Evolutionary conservation across 768 basidiomycete genomes (phyloP), one percentile per base, ranked within the genome.

Genomic region (Dacryopinax spathularia): DNA sequence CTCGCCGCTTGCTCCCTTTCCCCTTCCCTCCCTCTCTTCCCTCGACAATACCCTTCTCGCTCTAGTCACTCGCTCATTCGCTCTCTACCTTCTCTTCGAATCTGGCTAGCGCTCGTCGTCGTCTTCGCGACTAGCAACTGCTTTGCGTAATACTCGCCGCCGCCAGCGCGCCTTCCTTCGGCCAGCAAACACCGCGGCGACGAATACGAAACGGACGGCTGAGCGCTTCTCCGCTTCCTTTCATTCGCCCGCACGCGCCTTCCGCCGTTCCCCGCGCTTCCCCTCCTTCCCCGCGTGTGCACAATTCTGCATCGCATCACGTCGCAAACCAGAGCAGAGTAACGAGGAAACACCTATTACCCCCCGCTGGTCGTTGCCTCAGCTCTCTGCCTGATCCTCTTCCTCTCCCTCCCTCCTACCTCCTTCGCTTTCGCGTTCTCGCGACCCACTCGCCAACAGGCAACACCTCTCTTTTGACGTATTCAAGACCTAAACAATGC

Each of bases 391-490:
- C 29, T 25, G 9, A 56, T 18, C 5, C n/a, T n/a, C n/a, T n/a
- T n/a, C n/a, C n/a, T n/a, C n/a, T n/a, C n/a, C 29, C 48, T 15
- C 48, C 48, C 31, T 18, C 18, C 6, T 56, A 10, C 25, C 25
- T 7, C 31, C 48, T 56, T 31, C 31, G 25, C n/a, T 22, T 31
- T 56, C 25, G 15, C 22, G 48, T 29, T 41, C 39, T 22, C 15
- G 48, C 48, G 25, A 3, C 48, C 48, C 48, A 56, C 48, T 13
- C 48, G 48, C 48, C 48, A 56, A 56, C 62, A 60, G 65, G 62
- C 59, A 65, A 62, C 33, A 9, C 29, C 64, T 62, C 20, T 48
- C 36, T 34, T 60, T 64, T 37, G 22, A 33, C 35, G n/a, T n/a
- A n/a, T n/a, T n/a, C n/a, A 59, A 13, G 41, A 31, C 15, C 63